Evolutionary conservation across 129 eudicot genomes (phyloP).

Genomic region (Cynara cardunculus): DNA sequence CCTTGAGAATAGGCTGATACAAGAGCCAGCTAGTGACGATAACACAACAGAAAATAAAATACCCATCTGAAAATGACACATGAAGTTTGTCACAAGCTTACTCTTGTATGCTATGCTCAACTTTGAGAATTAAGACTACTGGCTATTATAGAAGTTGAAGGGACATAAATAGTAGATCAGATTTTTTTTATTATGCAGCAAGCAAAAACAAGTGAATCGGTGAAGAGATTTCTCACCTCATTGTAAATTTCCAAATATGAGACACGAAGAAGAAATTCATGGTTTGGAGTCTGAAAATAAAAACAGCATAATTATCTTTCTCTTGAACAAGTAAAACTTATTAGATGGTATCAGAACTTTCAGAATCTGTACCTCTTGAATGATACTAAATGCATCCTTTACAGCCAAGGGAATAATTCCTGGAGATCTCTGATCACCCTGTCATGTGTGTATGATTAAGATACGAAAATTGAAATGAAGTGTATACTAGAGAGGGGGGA

Average conservation of each 20-base stretch:
- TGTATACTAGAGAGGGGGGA: not conserved
- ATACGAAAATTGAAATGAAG: slow-evolving; percentile 16
- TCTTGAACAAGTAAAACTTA: slow-evolving; percentile 13
- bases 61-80: not conserved
- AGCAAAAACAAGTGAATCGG: slow-evolving; percentile 7
- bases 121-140: not conserved
- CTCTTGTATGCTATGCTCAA: not conserved
- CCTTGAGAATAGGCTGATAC: slow-evolving; percentile 8
- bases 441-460: slow-evolving; percentile 28
- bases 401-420: slow-evolving; percentile 97
- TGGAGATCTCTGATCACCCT: slow-evolving; percentile 99
- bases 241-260: slow-evolving; percentile 96
- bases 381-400: slow-evolving; percentile 95
- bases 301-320: not conserved
- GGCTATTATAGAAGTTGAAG: not conserved
- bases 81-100: slow-evolving; percentile 4
- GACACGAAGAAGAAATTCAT: slow-evolving; percentile 95
- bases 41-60: not conserved
- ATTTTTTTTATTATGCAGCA: slow-evolving; percentile 2
- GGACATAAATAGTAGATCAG: not conserved
- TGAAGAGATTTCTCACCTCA: slow-evolving; percentile 58
- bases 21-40: not conserved
- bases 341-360: slow-evolving; percentile 2
- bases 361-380: slow-evolving; percentile 81
- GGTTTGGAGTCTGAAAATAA: slow-evolving; percentile 76